A percentile compares a stretch with the other conserved stretches of the same genome.
These are phyloP conservation scores for Beauveria rudraprayagi DNA, from an alignment of 2,329 filamentous ascomycete species.

Conservation along the genomic window DNA sequence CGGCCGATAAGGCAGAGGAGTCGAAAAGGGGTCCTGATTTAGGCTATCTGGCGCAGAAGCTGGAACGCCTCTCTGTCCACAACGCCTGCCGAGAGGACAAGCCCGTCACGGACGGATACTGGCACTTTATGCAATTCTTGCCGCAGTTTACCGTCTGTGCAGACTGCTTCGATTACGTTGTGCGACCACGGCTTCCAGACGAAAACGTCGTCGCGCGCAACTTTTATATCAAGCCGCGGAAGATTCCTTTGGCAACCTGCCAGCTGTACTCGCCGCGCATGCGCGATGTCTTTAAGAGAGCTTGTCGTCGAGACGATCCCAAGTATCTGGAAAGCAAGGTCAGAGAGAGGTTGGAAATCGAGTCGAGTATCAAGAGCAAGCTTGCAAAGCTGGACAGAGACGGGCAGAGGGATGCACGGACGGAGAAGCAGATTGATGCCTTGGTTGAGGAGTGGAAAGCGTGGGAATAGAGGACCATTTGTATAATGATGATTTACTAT, in stretches of 20 bases:
- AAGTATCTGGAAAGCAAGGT: constrained; percentile 51
- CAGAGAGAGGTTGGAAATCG: constrained; percentile 50
- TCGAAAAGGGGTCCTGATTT: constrained; percentile 45
- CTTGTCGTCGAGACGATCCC: constrained; percentile 59
- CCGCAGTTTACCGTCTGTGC: constrained; percentile 78
- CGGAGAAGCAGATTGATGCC: constrained; percentile 36
- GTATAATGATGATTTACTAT: neutral
- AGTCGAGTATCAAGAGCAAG: constrained; percentile 50
- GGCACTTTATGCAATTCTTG: constrained; percentile 70
- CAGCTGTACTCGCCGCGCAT: constrained; percentile 77
- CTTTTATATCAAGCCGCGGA: constrained; percentile 55
- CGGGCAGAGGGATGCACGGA: constrained; percentile 28
- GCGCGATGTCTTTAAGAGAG: constrained; percentile 62
- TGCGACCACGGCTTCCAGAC: constrained; percentile 58
- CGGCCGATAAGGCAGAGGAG: constrained; percentile 42
- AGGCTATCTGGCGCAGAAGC: constrained; percentile 53
- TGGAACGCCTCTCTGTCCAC: constrained; percentile 48
- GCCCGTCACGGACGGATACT: constrained; percentile 53
- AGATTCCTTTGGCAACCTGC: constrained; percentile 51
- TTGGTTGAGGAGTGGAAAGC: constrained; percentile 49
- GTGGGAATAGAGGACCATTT: constrained; percentile 36
- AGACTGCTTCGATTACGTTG: constrained; percentile 74
- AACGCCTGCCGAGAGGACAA: constrained; percentile 59
- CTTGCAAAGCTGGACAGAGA: constrained; percentile 35
- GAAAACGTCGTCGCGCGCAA: constrained; percentile 50